Evolutionary conservation across 805 yeast genomes (phyloP), one percentile per base, ranked within the genome.

Genomic region (Tetrapisispora arboricola): DNA sequence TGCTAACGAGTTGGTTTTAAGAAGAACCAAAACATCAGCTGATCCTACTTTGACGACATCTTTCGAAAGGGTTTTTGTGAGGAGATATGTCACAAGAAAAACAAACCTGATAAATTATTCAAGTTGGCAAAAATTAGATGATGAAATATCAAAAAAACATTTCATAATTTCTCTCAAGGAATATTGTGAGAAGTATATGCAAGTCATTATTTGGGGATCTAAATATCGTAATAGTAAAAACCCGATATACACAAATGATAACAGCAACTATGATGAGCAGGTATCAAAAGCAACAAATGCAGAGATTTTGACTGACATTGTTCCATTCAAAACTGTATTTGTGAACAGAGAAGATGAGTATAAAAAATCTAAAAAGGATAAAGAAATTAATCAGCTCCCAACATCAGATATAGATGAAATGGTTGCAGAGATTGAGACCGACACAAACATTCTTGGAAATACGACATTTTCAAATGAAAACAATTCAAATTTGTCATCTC

Each of bases 121-220:
- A 3, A 64, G 70, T 27, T 74, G 71, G 28, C 70, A 71, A 24
- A 71, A 68, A 16, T 66, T 90, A 36, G 68, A 79, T 49, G 80
- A 77, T 48, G 80, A 76, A 47, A 88, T 84, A 60, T 88, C 80
- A 49, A 88, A 96, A 95, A 71, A 82, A 45, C 73, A 76, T 43
- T 90, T 90, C 55, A 68, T 90, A 49, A 79, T 78, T 49, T 94
- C 84, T 45, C 57, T 90, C 37, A 72, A 82, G 43, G 94, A 83
- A 35, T 87, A 84, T 53, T 79, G 84, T 17, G 70, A 79, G 38
- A 83, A 79, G 52, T 83, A 80, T 57, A 74, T 81, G 66, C 82
- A 84, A 3, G 70, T 77, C 41, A 64, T 83, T 22, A 69, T 83
- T 8, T 82, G 85, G 84, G 90, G 90, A 12, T 71, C 69, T 46